Conservation (phyloP, 805 yeast species). For the Lachancea dasiensis region DNA sequence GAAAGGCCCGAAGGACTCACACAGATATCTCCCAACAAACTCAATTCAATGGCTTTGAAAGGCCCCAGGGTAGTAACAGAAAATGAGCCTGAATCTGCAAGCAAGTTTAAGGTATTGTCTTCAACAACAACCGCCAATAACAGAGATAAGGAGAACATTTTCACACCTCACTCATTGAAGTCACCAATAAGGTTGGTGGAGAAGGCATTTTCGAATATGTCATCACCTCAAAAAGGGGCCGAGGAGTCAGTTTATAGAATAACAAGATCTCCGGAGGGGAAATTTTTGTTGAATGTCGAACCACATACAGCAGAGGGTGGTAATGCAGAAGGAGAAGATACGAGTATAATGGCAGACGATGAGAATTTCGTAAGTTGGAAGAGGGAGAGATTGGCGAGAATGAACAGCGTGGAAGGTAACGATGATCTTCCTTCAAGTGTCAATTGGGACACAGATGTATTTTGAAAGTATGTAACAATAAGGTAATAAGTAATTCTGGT, state of each 20-base stretch:
- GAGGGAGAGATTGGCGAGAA: conserved; percentile 27
- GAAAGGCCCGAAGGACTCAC: conserved; percentile 23
- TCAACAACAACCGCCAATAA: not conserved
- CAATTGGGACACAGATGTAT: conserved; percentile 13
- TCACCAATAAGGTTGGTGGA: conserved; percentile 4
- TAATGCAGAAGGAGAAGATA: conserved; percentile 20
- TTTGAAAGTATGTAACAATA: conserved; percentile 2
- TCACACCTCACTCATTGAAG: not conserved
- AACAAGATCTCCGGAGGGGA: conserved; percentile 31
- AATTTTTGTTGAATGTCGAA: conserved; percentile 23
- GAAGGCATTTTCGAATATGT: not conserved
- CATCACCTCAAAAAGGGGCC: conserved; percentile 22
- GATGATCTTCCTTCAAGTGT: conserved; percentile 7
- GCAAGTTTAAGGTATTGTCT: not conserved
- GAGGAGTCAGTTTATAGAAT: conserved; percentile 28
- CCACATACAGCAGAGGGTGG: conserved; percentile 13
- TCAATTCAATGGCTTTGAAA: conserved; percentile 10
- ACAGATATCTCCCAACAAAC: conserved; percentile 19
- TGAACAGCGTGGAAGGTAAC: conserved; percentile 12
- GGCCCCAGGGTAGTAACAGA: not conserved
- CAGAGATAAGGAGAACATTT: conserved; percentile 6
- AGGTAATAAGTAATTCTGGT: too few relatives aligned
- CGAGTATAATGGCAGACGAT: conserved; percentile 29
- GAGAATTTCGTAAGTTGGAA: conserved; percentile 28
- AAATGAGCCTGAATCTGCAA: not conserved